phyloP scores from a whole-genome alignment of 805 yeast genomes.

The Candida suzukii region DNA sequence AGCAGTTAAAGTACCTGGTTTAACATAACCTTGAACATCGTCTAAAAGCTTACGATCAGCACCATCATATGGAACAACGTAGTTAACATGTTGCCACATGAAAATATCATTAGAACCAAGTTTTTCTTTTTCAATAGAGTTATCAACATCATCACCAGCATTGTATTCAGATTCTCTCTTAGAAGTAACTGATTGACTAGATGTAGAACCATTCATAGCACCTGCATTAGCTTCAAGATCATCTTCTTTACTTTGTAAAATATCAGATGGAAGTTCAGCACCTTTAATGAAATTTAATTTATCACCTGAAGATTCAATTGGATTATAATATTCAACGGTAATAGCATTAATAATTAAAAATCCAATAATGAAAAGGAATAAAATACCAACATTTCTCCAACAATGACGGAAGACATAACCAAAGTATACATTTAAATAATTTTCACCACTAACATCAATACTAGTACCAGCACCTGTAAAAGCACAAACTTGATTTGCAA shows the following conservation, averaged over 20 bases:
- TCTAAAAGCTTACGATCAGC: slow-evolving; percentile 33
- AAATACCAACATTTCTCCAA: slow-evolving; percentile 74
- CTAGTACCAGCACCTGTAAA: slow-evolving; percentile 39
- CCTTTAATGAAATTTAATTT: slow-evolving; percentile 23
- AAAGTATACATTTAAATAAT: slow-evolving; percentile 37
- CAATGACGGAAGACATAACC: slow-evolving; percentile 49
- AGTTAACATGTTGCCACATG: slow-evolving; percentile 57
- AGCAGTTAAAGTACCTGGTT: slow-evolving; percentile 53
- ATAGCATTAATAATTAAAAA: slow-evolving; percentile 26
- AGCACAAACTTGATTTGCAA: slow-evolving; percentile 40
- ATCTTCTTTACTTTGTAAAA: slow-evolving; percentile 21
- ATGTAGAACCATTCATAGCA: slow-evolving; percentile 17
- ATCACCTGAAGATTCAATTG: slow-evolving; percentile 24
- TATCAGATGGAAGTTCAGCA: slow-evolving; percentile 8
- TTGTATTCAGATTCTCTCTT: too few relatives aligned
- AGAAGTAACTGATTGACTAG: neutral
- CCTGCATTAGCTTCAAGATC: slow-evolving; percentile 19
- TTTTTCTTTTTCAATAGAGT: slow-evolving; percentile 3
- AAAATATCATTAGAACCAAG: slow-evolving; percentile 40
- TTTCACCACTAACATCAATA: slow-evolving; percentile 42
- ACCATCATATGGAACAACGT: slow-evolving; percentile 44
- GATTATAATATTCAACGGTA: slow-evolving; percentile 24
- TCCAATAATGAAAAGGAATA: slow-evolving; percentile 33
- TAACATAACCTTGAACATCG: slow-evolving; percentile 35
- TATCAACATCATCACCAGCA: slow-evolving; percentile 6